Evolutionary conservation across 2,329 filamentous ascomycete genomes (phyloP).

Genomic region (Fusarium pseudonygamai): DNA sequence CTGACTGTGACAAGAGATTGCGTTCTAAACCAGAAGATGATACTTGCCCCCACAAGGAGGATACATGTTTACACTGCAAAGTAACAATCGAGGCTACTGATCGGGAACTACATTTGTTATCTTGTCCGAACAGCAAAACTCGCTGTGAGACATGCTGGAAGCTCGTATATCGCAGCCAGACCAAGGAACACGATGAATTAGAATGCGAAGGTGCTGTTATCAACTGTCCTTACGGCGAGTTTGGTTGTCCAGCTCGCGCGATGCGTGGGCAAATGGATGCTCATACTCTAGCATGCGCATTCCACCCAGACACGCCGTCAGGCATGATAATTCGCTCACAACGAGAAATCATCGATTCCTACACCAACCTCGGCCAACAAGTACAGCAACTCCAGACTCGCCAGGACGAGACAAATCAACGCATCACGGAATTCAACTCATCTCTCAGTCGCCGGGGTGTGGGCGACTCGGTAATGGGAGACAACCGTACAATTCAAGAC

Average conservation of each 20-base stretch:
- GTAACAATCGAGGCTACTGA: slow-evolving; percentile 58
- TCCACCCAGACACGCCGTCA: slow-evolving; percentile 60
- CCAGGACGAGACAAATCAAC: slow-evolving; percentile 48
- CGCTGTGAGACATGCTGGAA: slow-evolving; percentile 61
- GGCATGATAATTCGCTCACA: slow-evolving; percentile 61
- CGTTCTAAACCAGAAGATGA: slow-evolving; percentile 60
- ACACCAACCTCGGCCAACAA: slow-evolving; percentile 48
- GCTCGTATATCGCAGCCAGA: slow-evolving; percentile 54
- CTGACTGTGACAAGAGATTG: slow-evolving; percentile 61
- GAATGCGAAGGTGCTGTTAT: slow-evolving; percentile 62
- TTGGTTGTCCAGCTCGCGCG: slow-evolving; percentile 49
- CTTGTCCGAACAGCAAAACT: slow-evolving; percentile 58
- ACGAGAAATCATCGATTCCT: slow-evolving; percentile 57
- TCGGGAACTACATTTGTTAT: slow-evolving; percentile 47
- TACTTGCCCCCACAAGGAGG: slow-evolving; percentile 64
- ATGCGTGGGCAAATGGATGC: slow-evolving; percentile 51
- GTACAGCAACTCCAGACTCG: slow-evolving; percentile 48
- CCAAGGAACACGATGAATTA: slow-evolving; percentile 57
- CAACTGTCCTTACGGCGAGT: slow-evolving; percentile 56
- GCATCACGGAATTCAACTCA: slow-evolving; percentile 53
- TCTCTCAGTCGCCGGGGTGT: slow-evolving; percentile 50
- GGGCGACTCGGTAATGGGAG: slow-evolving; percentile 58
- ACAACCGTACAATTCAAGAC: slow-evolving; percentile 57
- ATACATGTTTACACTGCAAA: slow-evolving; percentile 65
- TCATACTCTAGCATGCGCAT: slow-evolving; percentile 61